Conservation (phyloP, 2,329 filamentous ascomycete genomes). For the Aspergillus fumigatiaffinis region DNA sequence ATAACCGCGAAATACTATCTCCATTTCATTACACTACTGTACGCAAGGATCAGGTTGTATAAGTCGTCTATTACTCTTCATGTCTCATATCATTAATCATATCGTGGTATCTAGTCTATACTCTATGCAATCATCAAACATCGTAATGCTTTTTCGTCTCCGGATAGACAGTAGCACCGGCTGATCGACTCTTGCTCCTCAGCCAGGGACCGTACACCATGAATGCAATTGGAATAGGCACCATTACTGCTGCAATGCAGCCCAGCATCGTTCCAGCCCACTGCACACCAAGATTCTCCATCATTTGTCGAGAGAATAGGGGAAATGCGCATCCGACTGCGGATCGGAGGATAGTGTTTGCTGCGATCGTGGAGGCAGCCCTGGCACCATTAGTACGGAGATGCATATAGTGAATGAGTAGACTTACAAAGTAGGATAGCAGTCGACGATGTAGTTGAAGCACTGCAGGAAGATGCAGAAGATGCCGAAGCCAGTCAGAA, state of each 20-base stretch:
- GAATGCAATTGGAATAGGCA: constrained; percentile 35
- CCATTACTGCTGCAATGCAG: constrained; percentile 31
- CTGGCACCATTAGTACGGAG: constrained; percentile 14
- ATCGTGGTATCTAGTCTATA: not conserved
- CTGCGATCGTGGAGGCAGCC: constrained; percentile 38
- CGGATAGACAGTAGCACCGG: not conserved
- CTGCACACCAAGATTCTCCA: constrained; percentile 34
- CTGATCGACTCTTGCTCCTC: constrained; percentile 5
- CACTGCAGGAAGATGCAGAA: constrained; percentile 31
- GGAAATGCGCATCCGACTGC: constrained; percentile 36
- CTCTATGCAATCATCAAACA: not conserved
- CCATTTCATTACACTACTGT: too few species aligned
- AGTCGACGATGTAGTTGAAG: constrained; percentile 40
- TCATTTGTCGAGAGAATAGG: constrained; percentile 38
- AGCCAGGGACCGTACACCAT: constrained; percentile 26
- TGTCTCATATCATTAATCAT: not conserved
- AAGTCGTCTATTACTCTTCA: not conserved
- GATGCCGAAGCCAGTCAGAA: constrained; percentile 30
- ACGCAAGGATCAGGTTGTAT: too few species aligned
- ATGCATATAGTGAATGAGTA: not conserved
- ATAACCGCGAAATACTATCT: too few species aligned
- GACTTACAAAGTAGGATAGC: constrained; percentile 39
- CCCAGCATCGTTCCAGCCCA: constrained; percentile 39
- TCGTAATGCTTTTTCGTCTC: not conserved
- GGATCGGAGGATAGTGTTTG: constrained; percentile 40